Base-by-base conservation (phyloP, 805 yeast species). In the Saturnispora quitensis region DNA sequence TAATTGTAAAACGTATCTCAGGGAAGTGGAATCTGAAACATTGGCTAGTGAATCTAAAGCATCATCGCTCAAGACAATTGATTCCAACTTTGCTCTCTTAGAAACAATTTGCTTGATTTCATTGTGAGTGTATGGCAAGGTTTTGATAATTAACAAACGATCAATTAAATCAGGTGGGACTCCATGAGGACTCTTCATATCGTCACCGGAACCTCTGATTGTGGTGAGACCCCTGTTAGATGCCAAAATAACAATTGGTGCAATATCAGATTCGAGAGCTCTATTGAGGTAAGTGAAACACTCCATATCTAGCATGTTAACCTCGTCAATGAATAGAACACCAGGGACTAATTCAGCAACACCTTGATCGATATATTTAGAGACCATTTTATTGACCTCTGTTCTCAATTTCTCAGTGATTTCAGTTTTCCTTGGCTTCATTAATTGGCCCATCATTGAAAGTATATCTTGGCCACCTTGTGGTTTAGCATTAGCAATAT, bases 291-390 rank as follows among this genome's bases (percentile, higher is more conserved):
- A 93, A 12, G 99, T 88, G 73, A 93, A 93, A 67, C 95, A 88
- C 74, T 93, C 99, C 56, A 93, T 84, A 66, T 93, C 99, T 61
- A 93, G 76, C 99, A 93, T 93, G 72, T 93, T 95, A 43, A 90
- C 98, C 73, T 93, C 99, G 70, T 93, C 99, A 60, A 93, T 93
- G 69, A 93, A 93, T 61, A 93, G 74, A 17, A 93, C 99, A 61
- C 99, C 99, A 13, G 99, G 98, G 42, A 89, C 89, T 58, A 93
- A 89, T 67, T 91, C 95, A 10, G 99, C 99, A 69, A 93, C 93
- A 54, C 99, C 98, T 74, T 93, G 98, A 71, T 93, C 98, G 63
- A 86, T 89, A 96, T 97, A 93, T 71, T 93, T 97, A 20, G 95
- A 95, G 50, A 93, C 97, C 71, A 93, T 90, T 43, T 90, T 83